Evolutionary conservation across 306 rosid genomes (phyloP).

Genomic region (Malus fusca): DNA sequence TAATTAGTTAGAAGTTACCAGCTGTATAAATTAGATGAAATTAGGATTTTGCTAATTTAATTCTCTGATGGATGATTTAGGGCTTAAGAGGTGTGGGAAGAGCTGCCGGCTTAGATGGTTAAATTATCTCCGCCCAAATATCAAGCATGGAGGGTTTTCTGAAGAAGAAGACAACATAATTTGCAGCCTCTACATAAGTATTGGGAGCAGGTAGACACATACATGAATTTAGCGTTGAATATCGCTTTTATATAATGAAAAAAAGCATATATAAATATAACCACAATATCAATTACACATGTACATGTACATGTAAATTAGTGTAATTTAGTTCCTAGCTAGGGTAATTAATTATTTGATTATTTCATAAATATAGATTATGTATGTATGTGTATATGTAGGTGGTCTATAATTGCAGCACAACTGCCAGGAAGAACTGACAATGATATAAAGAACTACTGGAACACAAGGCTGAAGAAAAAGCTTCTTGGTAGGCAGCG

Average conservation of each 20-base stretch:
- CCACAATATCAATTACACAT: neutral
- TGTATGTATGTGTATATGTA: neutral
- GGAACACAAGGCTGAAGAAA: slow-evolving; percentile 92
- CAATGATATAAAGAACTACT: slow-evolving; percentile 85
- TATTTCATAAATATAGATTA: neutral
- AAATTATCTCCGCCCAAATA: slow-evolving; percentile 86
- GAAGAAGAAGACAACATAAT: slow-evolving; percentile 87
- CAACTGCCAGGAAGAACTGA: slow-evolving; percentile 89
- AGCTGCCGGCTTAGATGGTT: slow-evolving; percentile 90
- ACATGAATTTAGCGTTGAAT: neutral
- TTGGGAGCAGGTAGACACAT: slow-evolving; percentile 73
- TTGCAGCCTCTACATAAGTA: slow-evolving; percentile 74
- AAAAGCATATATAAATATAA: neutral
- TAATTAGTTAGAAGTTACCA: neutral
- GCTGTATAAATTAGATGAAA: neutral
- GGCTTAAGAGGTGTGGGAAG: slow-evolving; percentile 84
- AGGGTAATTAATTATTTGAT: neutral
- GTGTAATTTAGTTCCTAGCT: neutral
- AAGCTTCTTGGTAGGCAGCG: slow-evolving; percentile 78
- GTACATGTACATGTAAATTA: neutral
- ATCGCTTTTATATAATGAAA: neutral
- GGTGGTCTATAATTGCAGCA: slow-evolving; percentile 93
- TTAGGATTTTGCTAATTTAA: neutral
- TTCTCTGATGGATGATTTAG: slow-evolving; percentile 22
- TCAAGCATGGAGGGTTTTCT: slow-evolving; percentile 79